phyloP scores from a whole-genome alignment of 116 monocot genomes.

The Iris pallida region DNA sequence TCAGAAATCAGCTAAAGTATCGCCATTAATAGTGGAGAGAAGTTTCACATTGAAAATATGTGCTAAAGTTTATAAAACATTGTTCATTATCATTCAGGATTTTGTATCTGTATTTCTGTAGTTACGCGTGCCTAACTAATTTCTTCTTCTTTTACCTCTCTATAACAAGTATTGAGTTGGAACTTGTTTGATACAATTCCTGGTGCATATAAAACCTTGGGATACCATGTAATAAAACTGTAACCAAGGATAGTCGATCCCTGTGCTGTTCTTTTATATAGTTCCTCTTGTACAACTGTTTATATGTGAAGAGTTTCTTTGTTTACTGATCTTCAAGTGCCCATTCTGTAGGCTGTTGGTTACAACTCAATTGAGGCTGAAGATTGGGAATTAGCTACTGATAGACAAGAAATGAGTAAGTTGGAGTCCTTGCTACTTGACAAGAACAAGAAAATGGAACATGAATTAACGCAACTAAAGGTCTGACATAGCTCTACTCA shows the following conservation, averaged over 20 bases:
- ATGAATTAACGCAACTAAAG: constrained; percentile 94
- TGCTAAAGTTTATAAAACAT: too few relatives aligned
- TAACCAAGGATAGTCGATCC: too few relatives aligned
- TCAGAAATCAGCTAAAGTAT: too few relatives aligned
- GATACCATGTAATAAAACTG: too few relatives aligned
- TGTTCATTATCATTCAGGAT: too few relatives aligned
- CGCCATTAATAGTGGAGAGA: too few relatives aligned
- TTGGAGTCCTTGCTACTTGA: constrained; percentile 91
- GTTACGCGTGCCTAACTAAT: too few relatives aligned
- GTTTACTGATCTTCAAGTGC: not conserved
- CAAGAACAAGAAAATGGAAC: constrained; percentile 98
- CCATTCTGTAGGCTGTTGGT: constrained; percentile 74
- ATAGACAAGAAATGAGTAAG: constrained; percentile 97
- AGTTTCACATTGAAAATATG: too few relatives aligned
- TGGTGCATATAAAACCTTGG: too few relatives aligned
- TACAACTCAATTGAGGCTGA: constrained; percentile 99
- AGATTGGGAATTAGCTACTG: constrained; percentile 96
- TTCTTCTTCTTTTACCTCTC: too few relatives aligned
- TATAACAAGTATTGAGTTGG: not conserved
- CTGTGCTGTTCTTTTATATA: too few relatives aligned
- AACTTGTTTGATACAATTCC: not conserved
- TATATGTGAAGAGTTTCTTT: not conserved
- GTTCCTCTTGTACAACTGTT: not conserved
- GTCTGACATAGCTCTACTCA: constrained; percentile 26
- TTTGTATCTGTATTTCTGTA: too few relatives aligned